Conservation (phyloP, 805 yeast genomes). For the Spathaspora arborariae region DNA sequence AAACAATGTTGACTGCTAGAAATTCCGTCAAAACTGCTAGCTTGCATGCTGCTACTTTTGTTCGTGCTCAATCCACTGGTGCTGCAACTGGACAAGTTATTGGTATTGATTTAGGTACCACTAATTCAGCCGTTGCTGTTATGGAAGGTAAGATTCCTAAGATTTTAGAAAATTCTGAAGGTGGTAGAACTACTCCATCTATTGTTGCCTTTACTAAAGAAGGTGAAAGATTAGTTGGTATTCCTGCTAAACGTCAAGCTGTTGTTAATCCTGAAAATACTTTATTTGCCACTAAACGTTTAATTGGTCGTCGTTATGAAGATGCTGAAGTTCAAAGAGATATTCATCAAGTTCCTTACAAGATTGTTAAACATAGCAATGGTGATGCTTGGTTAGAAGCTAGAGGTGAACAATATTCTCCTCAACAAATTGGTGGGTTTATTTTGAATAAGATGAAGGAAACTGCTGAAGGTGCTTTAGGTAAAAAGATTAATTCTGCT, state of each 20-base stretch:
- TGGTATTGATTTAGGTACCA: constrained; percentile 85
- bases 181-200: constrained; percentile 82
- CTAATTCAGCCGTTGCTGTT: constrained; percentile 85
- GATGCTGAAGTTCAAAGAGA: constrained; percentile 91
- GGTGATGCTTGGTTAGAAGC: constrained; percentile 98
- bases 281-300: constrained; percentile 89
- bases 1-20: constrained; percentile 40
- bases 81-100: constrained; percentile 55
- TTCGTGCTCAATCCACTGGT: constrained; percentile 29
- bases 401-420: constrained; percentile 83
- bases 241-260: constrained; percentile 94
- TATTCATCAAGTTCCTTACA: constrained; percentile 82
- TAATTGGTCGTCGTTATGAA: constrained; percentile 89
- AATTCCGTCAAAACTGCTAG: constrained; percentile 34
- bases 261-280: constrained; percentile 93
- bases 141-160: constrained; percentile 76
- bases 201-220: constrained; percentile 92
- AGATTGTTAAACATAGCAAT: constrained; percentile 82
- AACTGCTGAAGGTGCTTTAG: constrained; percentile 90
- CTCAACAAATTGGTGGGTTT: constrained; percentile 94
- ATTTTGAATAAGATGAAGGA: constrained; percentile 95
- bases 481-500: constrained; percentile 84
- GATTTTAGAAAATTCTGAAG: constrained; percentile 76
- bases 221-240: constrained; percentile 89
- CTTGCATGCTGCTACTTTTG: constrained; percentile 28